Base-by-base conservation (phyloP, 1,284 basidiomycete species). In the Sutorius eximius region DNA sequence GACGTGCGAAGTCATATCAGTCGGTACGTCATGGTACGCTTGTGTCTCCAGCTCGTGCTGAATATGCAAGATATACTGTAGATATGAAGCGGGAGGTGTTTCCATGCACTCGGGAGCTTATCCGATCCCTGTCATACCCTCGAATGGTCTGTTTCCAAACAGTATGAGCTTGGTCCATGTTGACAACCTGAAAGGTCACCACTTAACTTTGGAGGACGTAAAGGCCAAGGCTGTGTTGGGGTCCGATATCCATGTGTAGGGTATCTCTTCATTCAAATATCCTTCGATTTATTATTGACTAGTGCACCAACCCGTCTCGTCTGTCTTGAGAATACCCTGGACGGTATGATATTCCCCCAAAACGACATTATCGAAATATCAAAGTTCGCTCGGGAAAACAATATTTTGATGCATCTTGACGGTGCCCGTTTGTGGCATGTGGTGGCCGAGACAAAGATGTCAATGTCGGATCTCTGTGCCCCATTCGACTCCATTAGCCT, bases 401-500 rank as follows among this genome's bases (percentile, higher is more conserved):
- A 79, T 18, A 80, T 93, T 51, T 82, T 82, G 55, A 85, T 97
- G 82, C 96, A 99, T 69, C 83, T 97, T 27, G 96, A 99, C 68
- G 96, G 97, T 44, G 97, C 96, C 3, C 83, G 94, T 33, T 81
- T 98, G 47, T 99, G 96, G 96, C 93, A 99, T 64, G 95, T 90
- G 5, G 91, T 91, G 4, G 81, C 82, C 13, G 88, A 88, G 70
- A 88, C 88, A 8, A 85, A 80, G 32, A 82, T 74, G n/a, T 71
- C 86, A 6, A 68, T 98, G 40, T 82, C 85, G 54, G 88, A 90
- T 60, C 84, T 99, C 7, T 91, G 91, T 64, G 84, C 81, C 16
- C 95, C 95, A 0, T 98, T 98, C 70, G 95, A 99, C 70, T 87
- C 92, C 1, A 87, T 91, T 59, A 94, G 91, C 56, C 72, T 98